These are phyloP conservation scores for Euphorbia pulcherrima DNA, from an alignment of 345 rosid genomes.

Conservation along the genomic window DNA sequence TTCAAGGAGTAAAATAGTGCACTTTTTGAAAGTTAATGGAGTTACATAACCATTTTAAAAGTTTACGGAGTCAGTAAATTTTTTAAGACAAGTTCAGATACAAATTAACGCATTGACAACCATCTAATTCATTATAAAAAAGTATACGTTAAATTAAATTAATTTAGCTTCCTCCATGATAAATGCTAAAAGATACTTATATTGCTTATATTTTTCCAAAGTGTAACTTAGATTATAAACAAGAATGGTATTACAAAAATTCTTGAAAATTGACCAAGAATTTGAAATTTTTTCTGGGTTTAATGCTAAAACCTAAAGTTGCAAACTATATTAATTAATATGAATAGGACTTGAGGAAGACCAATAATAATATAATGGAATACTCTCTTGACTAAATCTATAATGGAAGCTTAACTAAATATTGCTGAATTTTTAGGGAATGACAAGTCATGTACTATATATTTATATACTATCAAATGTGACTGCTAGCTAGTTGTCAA, in stretches of 20 bases:
- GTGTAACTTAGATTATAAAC: too few relatives aligned
- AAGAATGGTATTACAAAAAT: too few relatives aligned
- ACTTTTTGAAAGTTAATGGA: too few relatives aligned
- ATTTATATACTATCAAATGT: background rate
- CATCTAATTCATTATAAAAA: background rate
- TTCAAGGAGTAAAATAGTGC: too few relatives aligned
- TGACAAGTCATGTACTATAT: conserved; percentile 11
- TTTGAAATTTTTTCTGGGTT: background rate
- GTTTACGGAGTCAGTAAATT: too few relatives aligned
- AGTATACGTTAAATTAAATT: background rate
- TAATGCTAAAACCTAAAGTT: conserved; percentile 14
- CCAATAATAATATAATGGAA: background rate
- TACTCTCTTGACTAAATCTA: background rate
- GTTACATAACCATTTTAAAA: too few relatives aligned
- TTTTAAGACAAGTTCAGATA: too few relatives aligned
- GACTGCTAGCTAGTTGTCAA: background rate
- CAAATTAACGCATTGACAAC: too few relatives aligned
- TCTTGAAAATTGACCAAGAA: conserved; percentile 1
- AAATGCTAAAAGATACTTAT: background rate
- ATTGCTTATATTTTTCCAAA: too few relatives aligned
- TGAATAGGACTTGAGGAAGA: conserved; percentile 1
- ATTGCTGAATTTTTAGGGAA: conserved; percentile 1
- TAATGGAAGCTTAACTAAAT: conserved; percentile 13
- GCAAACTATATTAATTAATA: conserved; percentile 19
- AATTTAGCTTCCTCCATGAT: background rate